Evolutionary conservation across 2,329 filamentous ascomycete genomes (phyloP), one percentile per base, ranked within the genome.

Genomic region (Paecilomyces dactylethromorphus): DNA sequence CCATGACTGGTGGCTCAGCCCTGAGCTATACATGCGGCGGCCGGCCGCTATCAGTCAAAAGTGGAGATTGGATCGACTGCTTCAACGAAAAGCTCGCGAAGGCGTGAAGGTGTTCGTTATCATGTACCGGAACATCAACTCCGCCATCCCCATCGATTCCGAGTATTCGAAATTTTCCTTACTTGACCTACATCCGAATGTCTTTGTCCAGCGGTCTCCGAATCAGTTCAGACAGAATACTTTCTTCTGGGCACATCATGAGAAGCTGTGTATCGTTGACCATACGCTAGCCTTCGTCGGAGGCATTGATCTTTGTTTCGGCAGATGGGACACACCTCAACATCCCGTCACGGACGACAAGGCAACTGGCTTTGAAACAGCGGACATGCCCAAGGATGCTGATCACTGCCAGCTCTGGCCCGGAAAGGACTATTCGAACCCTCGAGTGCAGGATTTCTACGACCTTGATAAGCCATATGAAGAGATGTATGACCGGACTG

Each of bases 151-250:
- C 3, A 99, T 99, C 69, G 94, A 99, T 74, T 97, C 93, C 1
- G 92, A 97, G 74, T 96, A 97, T 74, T 97, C 94, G 58, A 99
- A 99, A 69, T 96, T 92, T 75, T 96, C 92, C 1, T 82, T 99
- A 59, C 84, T 99, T 54, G 96, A 97, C 70, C 82, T 99, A 7
- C 93, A 97, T 67, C 92, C 92, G 21, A 99, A 99, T 72, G 87
- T 99, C 62, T 96, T 96, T 67, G 92, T 99, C 13, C 92, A 97
- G 71, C 83, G 94, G 68, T 97, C 94, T 2, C 94, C 94, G 0
- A 97, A 99, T 67, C 94, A 99, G 75, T 92, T 97, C 76, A 90
- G 96, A 69, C 96, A 99, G 77, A 97, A 97, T 68, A 96, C 96
- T 53, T 99, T 99, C 79, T 99, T 99, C 80, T 99, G 95, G 82